Evolutionary conservation across 164 flowering plant species (phyloP), one percentile per base, ranked within the genome.

Genomic region (Berberis vulgaris): DNA sequence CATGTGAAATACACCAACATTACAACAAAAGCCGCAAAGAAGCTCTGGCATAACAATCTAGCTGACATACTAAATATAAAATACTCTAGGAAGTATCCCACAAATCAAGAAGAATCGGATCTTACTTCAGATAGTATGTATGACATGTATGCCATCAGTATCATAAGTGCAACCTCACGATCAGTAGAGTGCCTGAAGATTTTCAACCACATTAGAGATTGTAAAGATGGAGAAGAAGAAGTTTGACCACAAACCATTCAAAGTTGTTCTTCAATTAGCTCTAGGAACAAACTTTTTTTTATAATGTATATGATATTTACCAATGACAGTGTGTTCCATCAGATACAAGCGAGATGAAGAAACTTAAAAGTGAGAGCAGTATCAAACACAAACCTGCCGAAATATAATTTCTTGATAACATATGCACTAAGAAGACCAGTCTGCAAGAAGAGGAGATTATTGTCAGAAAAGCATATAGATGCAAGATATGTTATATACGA

Each of bases 91-190:
- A 57, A 39, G 53, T 40, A 7, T 46, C 52, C 43, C 0, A 54
- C 12, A 54, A 39, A 13, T 43, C 13, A 4, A 41, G 41, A 7
- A 9, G 54, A 10, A 41, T 6, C 11, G 3, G 3, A 3, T 26
- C 79, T 74, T 77, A 89, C 96, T 73, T 89, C 94, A 45, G 96
- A 91, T 70, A 87, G 68, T 79, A 89, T 81, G 70, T 89, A 89
- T 2, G 96, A 89, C 59, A 87, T 81, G 74, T 89, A 89, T 46
- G 96, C 96, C 96, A 89, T 85, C 44, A 89, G 84, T 66, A 89
- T 83, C 96, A 89, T 87, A 46, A 89, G 71, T 59, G 96, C 94
- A 76, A 89, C 86, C 77, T 89, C 96, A 41, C 96, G 94, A 68
- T 87, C 94, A 1, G 96, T 89, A 10, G 94, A 87, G 74, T 89